Evolutionary conservation across 164 flowering plant species (phyloP).

Genomic region (Vitis rotundifolia): DNA sequence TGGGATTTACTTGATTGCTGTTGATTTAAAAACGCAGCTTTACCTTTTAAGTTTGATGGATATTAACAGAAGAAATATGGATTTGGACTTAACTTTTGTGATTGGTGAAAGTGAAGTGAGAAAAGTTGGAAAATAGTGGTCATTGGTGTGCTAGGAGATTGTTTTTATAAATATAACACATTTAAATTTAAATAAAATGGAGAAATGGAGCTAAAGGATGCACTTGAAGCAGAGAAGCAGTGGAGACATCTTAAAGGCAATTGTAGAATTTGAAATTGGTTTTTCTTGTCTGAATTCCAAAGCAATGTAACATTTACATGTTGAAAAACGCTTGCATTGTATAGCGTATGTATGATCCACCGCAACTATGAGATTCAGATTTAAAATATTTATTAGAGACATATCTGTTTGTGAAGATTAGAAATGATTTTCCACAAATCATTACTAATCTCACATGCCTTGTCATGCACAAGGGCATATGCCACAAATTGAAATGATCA

Average conservation of each 20-base stretch:
- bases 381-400: too few species aligned
- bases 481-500: too few species aligned
- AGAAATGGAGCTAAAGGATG: too few species aligned
- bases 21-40: not conserved
- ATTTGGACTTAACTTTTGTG: not conserved
- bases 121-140: too few species aligned
- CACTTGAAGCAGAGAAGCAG: not conserved
- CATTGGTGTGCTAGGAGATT: not conserved
- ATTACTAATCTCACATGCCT: too few species aligned
- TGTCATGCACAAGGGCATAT: too few species aligned
- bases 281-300: not conserved
- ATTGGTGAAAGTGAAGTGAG: not conserved
- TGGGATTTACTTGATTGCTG: too few species aligned
- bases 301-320: not conserved
- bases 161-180: too few species aligned
- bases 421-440: too few species aligned
- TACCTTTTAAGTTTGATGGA: not conserved
- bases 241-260: not conserved
- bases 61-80: not conserved
- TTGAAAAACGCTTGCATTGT: not conserved
- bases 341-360: not conserved
- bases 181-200: too few species aligned
- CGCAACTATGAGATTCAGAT: too few species aligned
- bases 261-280: not conserved
- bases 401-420: too few species aligned